phyloP scores from a whole-genome alignment of 257 asterid genomes.

The Lithospermum erythrorhizon region DNA sequence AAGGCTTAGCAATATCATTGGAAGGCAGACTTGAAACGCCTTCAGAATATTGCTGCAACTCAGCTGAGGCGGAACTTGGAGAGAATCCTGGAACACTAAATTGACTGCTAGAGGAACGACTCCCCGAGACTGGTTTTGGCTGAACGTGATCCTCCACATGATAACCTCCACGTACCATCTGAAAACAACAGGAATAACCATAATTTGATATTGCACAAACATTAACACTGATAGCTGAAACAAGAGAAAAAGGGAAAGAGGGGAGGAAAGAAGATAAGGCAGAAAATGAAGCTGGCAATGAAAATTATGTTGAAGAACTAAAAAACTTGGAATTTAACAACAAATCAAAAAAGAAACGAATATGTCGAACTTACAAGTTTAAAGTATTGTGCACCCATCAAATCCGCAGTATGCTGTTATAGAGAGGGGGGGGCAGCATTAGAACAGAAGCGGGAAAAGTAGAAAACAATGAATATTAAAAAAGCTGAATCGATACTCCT shows the following conservation, averaged over 20 bases:
- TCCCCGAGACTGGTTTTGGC: conserved; percentile 43
- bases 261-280: no score
- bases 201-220: neutral
- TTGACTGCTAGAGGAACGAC: conserved; percentile 30
- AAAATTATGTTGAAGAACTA: no score
- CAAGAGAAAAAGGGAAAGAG: neutral
- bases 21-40: conserved; percentile 47
- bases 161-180: conserved; percentile 82
- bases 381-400: conserved; percentile 74
- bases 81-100: conserved; percentile 34
- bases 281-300: no score
- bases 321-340: conserved; percentile 1
- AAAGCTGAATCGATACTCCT: conserved; percentile 5
- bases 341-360: neutral
- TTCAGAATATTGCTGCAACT: conserved; percentile 56
- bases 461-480: neutral
- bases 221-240: no score
- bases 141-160: conserved; percentile 58
- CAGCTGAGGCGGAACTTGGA: conserved; percentile 30
- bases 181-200: conserved; percentile 11
- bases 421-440: conserved; percentile 5
- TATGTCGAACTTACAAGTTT: conserved; percentile 46
- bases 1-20: conserved; percentile 40
- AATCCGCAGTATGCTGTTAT: conserved; percentile 86
- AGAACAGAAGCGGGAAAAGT: conserved; percentile 15